These are phyloP conservation scores for Phytophthora ramorum DNA, from an alignment of 352 stramenopile genomes.

Conservation along the genomic window DNA sequence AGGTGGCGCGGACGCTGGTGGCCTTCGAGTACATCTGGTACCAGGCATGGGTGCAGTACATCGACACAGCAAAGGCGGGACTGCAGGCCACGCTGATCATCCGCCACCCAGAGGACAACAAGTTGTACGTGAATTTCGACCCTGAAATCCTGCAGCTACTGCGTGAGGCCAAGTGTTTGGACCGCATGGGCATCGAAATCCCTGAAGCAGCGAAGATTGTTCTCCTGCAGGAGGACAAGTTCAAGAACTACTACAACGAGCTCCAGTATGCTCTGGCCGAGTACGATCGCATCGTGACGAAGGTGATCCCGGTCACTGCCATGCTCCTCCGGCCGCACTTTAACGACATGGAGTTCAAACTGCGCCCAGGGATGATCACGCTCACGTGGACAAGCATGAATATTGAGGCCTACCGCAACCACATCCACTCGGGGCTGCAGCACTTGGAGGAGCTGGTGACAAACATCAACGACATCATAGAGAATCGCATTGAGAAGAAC, in stretches of 20 bases:
- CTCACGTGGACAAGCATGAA: slow-evolving; percentile 99
- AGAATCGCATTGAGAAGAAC: slow-evolving; percentile 99
- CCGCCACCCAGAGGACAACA: slow-evolving; percentile 97
- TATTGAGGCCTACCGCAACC: slow-evolving; percentile 97
- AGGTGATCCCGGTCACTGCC: slow-evolving; percentile 98
- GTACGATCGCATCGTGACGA: slow-evolving; percentile 97
- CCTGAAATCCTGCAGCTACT: slow-evolving; percentile 98
- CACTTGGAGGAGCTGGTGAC: slow-evolving; percentile 97
- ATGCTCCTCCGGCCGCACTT: slow-evolving; percentile 97
- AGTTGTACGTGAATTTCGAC: slow-evolving; percentile 99
- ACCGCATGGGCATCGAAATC: slow-evolving; percentile 99
- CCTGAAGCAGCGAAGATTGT: slow-evolving; percentile 98
- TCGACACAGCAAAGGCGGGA: slow-evolving; percentile 97
- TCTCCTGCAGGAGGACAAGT: slow-evolving; percentile 98
- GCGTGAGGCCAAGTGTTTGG: slow-evolving; percentile 97
- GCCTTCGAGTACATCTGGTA: slow-evolving; percentile 99
- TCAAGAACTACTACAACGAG: slow-evolving; percentile 99
- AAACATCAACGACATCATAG: slow-evolving; percentile 99
- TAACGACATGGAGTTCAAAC: slow-evolving; percentile 99
- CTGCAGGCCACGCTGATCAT: slow-evolving; percentile 99
- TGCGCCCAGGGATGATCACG: slow-evolving; percentile 99
- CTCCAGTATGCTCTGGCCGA: slow-evolving; percentile 97
- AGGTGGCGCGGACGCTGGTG: slow-evolving; percentile 97
- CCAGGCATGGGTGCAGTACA: slow-evolving; percentile 98
- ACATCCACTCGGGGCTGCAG: slow-evolving; percentile 93